Evolutionary conservation across 805 yeast genomes (phyloP).

Genomic region (Myxozyma melibiosi): DNA sequence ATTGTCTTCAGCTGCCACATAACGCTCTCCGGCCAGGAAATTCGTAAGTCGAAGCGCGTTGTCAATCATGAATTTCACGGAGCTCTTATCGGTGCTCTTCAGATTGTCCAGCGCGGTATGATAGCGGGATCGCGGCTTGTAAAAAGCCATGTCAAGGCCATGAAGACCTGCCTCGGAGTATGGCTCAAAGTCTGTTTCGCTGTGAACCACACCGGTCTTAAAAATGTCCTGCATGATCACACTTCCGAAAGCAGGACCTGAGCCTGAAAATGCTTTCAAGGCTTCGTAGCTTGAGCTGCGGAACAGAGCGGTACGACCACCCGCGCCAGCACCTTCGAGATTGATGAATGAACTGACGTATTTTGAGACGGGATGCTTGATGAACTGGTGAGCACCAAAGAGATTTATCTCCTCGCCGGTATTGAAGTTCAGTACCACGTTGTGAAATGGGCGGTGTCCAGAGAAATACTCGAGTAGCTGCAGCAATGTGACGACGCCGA

Average conservation of each 20-base stretch:
- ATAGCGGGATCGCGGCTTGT: conserved; percentile 77
- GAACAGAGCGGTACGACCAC: conserved; percentile 79
- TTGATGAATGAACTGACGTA: conserved; percentile 67
- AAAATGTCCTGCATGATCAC: conserved; percentile 61
- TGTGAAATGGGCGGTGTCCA: conserved; percentile 56
- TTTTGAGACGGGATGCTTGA: conserved; percentile 71
- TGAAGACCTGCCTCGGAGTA: conserved; percentile 65
- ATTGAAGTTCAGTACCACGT: conserved; percentile 81
- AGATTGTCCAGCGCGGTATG: conserved; percentile 78
- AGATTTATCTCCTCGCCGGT: conserved; percentile 89
- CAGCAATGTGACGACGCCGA: conserved; percentile 30
- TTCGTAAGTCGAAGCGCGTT: background rate
- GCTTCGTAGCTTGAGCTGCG: conserved; percentile 51
- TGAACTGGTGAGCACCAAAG: conserved; percentile 74
- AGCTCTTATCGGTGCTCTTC: conserved; percentile 14
- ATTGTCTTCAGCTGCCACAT: background rate
- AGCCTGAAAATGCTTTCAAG: conserved; percentile 27
- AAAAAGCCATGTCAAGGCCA: conserved; percentile 89
- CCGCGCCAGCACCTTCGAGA: conserved; percentile 91
- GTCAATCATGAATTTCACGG: conserved; percentile 23
- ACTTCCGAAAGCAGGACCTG: conserved; percentile 10
- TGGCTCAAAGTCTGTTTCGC: conserved; percentile 83
- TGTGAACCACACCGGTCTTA: conserved; percentile 63
- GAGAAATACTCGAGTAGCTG: conserved; percentile 23
- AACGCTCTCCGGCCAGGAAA: too few relatives aligned